Base-by-base conservation (phyloP, 768 basidiomycete genomes). In the Pisolithus tinctorius region DNA sequence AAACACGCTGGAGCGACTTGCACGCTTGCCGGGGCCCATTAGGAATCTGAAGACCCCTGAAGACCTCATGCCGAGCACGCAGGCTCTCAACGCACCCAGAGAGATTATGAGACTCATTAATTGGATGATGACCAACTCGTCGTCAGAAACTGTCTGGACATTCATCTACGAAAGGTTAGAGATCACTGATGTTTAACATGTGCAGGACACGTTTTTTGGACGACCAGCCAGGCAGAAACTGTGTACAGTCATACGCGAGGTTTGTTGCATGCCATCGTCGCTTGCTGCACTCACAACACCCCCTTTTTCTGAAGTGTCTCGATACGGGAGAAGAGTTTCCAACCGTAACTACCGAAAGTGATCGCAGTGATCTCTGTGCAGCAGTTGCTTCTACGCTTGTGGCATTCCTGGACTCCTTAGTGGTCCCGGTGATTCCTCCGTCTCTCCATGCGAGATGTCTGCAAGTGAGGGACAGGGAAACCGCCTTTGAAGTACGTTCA, bases 21-120 rank as follows among this genome's bases (percentile, higher is more conserved):
- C 77, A 1, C 77, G 78, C 37, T 72, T 91, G 17, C 74, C 76
- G 2, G 80, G 81, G 0, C 80, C 89, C 2, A 77, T 86, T 52
- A 74, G 86, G 26, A 64, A 69, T 5, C 60, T 83, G 29, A 61
- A 61, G 48, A 73, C 74, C 1, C 63, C 71, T 1, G 77, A 80
- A 17, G 70, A 84, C 10, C 60, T 77, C 6, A 61, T 78, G 10
- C 76, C 77, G 48, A 69, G 70, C 11, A 50, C 51, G 6, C 74
- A 79, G n/a, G 70, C 74, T 2, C 65, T 76, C 36, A 87, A 79
- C 57, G 84, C 87, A 1, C 86, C 89, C 0, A 69, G 77, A 41
- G 89, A 90, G 60, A 62, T 89, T 30, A 84, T 88, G 77, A 72
- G 81, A 20, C 72, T 92, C 13, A 75, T 91, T 26, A 83, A 86